Evolutionary conservation across 2,329 filamentous ascomycete genomes (phyloP).

Genomic region (Exophiala mesophila): DNA sequence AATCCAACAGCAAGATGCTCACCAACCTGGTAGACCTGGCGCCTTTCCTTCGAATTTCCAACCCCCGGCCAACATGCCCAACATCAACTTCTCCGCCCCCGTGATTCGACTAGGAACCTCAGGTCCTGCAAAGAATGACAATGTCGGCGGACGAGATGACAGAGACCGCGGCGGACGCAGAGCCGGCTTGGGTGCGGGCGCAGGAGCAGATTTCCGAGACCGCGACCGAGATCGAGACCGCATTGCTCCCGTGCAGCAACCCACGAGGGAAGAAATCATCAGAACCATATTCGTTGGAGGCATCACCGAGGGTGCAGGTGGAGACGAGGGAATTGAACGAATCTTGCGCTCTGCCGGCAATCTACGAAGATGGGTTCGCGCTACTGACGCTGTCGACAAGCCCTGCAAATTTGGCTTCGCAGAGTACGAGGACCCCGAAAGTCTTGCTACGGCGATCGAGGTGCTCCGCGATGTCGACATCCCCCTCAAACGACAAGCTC

Average conservation of each 20-base stretch:
- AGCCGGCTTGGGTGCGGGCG: conserved; percentile 55
- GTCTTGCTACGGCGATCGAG: conserved; percentile 77
- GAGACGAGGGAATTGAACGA: conserved; percentile 72
- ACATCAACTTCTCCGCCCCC: conserved; percentile 96
- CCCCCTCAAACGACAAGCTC: conserved; percentile 68
- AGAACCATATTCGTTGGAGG: conserved; percentile 86
- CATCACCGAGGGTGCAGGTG: conserved; percentile 71
- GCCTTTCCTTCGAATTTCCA: conserved; percentile 80
- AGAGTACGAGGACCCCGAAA: conserved; percentile 87
- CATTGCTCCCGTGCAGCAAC: conserved; percentile 69
- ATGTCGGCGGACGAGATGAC: conserved; percentile 40
- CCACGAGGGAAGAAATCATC: conserved; percentile 83
- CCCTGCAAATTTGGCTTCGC: conserved; percentile 89
- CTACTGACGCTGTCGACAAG: conserved; percentile 72
- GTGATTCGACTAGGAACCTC: conserved; percentile 88
- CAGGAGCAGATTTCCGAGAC: conserved; percentile 32
- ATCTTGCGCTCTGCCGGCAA: conserved; percentile 73
- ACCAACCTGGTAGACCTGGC: conserved; percentile 73
- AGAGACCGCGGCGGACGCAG: conserved; percentile 49
- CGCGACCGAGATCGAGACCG: conserved; percentile 57
- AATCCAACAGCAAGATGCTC: conserved; percentile 67
- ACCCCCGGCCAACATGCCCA: conserved; percentile 84
- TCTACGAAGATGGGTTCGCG: conserved; percentile 79
- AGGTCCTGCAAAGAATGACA: conserved; percentile 56
- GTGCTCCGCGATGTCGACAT: conserved; percentile 77